Evolutionary conservation across 352 stramenopile species (phyloP).

Genomic region (Albugo candida): DNA sequence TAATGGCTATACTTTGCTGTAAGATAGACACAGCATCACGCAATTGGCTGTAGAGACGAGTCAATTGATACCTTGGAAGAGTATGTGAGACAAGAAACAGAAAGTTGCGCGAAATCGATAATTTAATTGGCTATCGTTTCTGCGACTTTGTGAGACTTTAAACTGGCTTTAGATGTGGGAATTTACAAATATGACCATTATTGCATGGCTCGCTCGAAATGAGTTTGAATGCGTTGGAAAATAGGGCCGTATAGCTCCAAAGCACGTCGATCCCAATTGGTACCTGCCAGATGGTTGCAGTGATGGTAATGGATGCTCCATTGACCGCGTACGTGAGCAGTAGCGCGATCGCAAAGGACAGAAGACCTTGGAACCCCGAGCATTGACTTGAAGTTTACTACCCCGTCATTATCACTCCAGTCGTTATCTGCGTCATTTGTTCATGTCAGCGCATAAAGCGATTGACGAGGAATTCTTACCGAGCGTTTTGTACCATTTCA

Average conservation of each 20-base stretch:
- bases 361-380: slow-evolving; percentile 8
- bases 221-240: slow-evolving; percentile 7
- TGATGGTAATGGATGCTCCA: slow-evolving; percentile 12
- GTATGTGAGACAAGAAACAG: too few relatives aligned
- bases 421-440: slow-evolving; percentile 24
- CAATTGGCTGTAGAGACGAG: too few relatives aligned
- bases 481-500: slow-evolving; percentile 24
- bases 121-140: too few relatives aligned
- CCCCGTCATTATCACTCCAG: slow-evolving; percentile 56
- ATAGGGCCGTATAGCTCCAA: slow-evolving; percentile 8
- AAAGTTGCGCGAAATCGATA: too few relatives aligned
- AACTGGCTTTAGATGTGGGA: too few relatives aligned
- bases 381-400: slow-evolving; percentile 57
- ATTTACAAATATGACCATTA: too few relatives aligned
- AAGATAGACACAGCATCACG: too few relatives aligned
- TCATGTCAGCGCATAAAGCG: not conserved
- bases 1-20: too few relatives aligned
- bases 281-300: slow-evolving; percentile 13
- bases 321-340: not conserved
- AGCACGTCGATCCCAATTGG: slow-evolving; percentile 9
- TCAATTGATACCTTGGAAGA: too few relatives aligned
- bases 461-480: slow-evolving; percentile 9
- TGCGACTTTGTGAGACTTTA: too few relatives aligned
- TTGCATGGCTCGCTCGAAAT: slow-evolving; percentile 3
- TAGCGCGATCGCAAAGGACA: not conserved